Conservation (phyloP, 169 alveolate species). For the Cryptosporidium canis region DNA sequence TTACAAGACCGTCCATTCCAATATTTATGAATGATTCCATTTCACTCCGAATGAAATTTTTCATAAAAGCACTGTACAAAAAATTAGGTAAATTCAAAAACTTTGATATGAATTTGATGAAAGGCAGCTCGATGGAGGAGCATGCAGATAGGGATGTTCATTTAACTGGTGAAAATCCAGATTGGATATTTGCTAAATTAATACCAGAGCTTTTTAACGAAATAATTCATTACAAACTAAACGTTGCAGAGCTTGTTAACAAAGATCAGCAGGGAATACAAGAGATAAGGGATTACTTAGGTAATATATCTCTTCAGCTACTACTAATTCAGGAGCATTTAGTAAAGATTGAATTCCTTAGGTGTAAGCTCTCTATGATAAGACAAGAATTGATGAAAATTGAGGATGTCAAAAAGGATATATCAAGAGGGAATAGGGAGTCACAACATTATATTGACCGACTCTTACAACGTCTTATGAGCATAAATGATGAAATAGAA, state of each 20-base stretch:
- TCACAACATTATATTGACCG: conserved; percentile 58
- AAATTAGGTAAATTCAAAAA: conserved; percentile 48
- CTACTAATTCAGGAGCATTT: conserved; percentile 59
- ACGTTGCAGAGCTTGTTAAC: conserved; percentile 47
- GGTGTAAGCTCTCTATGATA: conserved; percentile 70
- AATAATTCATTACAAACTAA: conserved; percentile 54
- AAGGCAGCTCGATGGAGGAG: not conserved
- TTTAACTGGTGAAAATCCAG: conserved; percentile 18
- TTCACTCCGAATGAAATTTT: conserved; percentile 50
- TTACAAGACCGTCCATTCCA: conserved; percentile 59
- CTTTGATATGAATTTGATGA: not conserved
- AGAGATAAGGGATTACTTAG: conserved; percentile 55
- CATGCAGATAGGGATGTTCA: conserved; percentile 12
- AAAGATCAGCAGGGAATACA: conserved; percentile 67
- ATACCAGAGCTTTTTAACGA: conserved; percentile 66
- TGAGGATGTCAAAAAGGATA: conserved; percentile 56
- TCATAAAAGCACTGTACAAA: conserved; percentile 52
- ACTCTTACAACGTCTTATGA: conserved; percentile 53
- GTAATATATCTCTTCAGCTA: conserved; percentile 60
- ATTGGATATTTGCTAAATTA: conserved; percentile 67
- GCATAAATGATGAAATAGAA: conserved; percentile 65
- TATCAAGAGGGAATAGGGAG: conserved; percentile 67
- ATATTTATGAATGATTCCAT: conserved; percentile 62
- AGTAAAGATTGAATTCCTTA: conserved; percentile 55
- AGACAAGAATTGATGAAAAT: conserved; percentile 69